These are phyloP conservation scores for Pinus tabuliformis DNA, from an alignment of 75 land plant genomes.

Conservation along the genomic window DNA sequence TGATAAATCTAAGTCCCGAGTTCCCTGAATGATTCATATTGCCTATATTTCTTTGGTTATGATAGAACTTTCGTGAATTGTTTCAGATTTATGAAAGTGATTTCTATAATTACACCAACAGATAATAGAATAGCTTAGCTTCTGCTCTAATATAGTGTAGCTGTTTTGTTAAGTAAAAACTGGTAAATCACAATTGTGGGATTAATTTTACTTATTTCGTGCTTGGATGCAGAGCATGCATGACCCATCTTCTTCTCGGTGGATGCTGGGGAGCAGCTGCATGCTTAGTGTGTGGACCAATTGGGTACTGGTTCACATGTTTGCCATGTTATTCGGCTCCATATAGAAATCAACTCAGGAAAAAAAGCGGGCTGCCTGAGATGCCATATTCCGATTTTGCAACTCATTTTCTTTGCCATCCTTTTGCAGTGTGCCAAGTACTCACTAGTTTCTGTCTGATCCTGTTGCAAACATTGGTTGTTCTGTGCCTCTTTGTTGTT, in stretches of 20 bases:
- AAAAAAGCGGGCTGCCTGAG: conserved; percentile 7
- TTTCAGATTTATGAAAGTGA: no score
- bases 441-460: neutral
- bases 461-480: neutral
- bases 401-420: conserved; percentile 16
- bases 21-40: no score
- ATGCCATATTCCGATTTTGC: conserved; percentile 4
- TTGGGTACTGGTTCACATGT: conserved; percentile 16
- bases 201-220: neutral
- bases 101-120: no score
- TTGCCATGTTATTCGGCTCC: neutral
- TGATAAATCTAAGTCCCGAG: no score
- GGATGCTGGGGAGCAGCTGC: conserved; percentile 14
- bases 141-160: no score
- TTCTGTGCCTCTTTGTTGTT: no score
- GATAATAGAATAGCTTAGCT: no score
- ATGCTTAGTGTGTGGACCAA: conserved; percentile 12
- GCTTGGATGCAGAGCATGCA: conserved; percentile 9
- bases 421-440: conserved; percentile 13
- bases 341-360: conserved; percentile 5
- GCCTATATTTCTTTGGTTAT: no score
- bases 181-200: no score
- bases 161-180: no score
- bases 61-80: no score
- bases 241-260: conserved; percentile 5